Conservation (phyloP, 2,329 filamentous ascomycete species). For the Venturia pyrina region DNA sequence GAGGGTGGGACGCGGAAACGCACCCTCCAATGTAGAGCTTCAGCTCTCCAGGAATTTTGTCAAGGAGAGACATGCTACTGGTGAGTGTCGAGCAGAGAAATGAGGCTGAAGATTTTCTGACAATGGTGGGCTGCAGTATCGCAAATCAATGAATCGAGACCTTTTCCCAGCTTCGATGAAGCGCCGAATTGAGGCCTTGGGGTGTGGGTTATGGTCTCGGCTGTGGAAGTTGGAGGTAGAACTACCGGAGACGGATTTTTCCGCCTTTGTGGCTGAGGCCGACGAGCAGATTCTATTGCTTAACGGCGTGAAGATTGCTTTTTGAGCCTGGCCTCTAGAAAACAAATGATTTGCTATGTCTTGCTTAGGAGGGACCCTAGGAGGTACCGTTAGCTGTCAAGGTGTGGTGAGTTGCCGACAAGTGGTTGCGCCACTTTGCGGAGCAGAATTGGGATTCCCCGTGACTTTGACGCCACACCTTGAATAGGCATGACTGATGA, state of each 20-base stretch:
- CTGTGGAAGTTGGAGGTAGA: neutral
- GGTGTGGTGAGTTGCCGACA: neutral
- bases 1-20: conserved; percentile 20
- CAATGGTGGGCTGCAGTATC: neutral
- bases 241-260: too few species aligned
- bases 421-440: neutral
- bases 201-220: neutral
- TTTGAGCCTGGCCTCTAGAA: neutral
- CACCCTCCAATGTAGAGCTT: conserved; percentile 75
- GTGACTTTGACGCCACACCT: neutral
- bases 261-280: neutral
- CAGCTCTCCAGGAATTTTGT: conserved; percentile 57
- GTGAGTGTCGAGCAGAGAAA: neutral
- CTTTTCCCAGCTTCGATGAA: neutral
- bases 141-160: neutral
- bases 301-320: neutral
- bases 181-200: neutral
- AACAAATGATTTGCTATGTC: neutral
- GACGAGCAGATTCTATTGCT: neutral
- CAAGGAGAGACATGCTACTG: conserved; percentile 46
- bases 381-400: neutral
- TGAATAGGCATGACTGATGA: neutral
- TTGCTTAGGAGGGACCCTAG: neutral
- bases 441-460: neutral
- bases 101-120: neutral